These are phyloP conservation scores for Hygrocybe punicea DNA, from an alignment of 768 basidiomycete genomes.

Conservation along the genomic window DNA sequence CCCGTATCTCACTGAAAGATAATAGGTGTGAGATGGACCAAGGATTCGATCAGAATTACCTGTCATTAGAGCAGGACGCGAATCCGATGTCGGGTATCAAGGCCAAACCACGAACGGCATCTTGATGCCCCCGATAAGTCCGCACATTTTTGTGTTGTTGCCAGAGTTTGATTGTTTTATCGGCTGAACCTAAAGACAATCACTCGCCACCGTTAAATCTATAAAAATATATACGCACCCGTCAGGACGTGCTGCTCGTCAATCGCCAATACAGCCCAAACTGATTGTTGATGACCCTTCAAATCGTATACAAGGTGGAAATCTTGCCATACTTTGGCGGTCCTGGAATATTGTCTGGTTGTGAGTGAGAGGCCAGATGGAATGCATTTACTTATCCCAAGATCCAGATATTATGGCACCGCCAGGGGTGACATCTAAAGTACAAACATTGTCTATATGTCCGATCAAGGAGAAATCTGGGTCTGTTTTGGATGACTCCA, in stretches of 20 bases:
- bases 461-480: slow-evolving; percentile 83
- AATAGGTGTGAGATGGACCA: slow-evolving; percentile 3
- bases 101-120: slow-evolving; percentile 85
- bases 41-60: slow-evolving; percentile 42
- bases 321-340: slow-evolving; percentile 90
- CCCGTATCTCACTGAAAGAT: slow-evolving; percentile 71
- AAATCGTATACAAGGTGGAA: slow-evolving; percentile 71
- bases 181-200: slow-evolving; percentile 70
- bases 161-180: slow-evolving; percentile 92
- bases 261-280: slow-evolving; percentile 87
- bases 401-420: slow-evolving; percentile 89
- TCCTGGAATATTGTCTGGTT: slow-evolving; percentile 44
- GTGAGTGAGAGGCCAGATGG: background rate
- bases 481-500: slow-evolving; percentile 56
- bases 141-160: slow-evolving; percentile 66
- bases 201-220: background rate
- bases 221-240: slow-evolving; percentile 46
- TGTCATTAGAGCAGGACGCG: slow-evolving; percentile 94
- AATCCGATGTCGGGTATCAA: slow-evolving; percentile 84
- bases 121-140: slow-evolving; percentile 82
- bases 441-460: slow-evolving; percentile 87
- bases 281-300: slow-evolving; percentile 83
- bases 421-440: slow-evolving; percentile 63
- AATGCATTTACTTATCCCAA: slow-evolving; percentile 81
- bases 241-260: slow-evolving; percentile 77